Base-by-base conservation (phyloP, 257 asterid species). In the Solanum gandarillasii region DNA sequence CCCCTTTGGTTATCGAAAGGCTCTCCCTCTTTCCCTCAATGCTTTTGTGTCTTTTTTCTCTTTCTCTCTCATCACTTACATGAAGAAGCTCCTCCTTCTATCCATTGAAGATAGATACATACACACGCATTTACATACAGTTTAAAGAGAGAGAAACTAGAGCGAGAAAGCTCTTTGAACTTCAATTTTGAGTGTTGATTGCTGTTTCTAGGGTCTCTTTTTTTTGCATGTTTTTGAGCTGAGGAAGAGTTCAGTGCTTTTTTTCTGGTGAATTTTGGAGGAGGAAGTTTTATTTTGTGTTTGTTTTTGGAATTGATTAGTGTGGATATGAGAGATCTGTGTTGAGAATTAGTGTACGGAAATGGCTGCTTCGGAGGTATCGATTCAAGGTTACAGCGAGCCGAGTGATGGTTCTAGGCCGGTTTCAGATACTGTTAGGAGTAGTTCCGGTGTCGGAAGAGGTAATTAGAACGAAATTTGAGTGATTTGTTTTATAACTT, bases 301-400 rank as follows among this genome's bases (percentile, higher is more conserved):
- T 83, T 9, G 29, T 84, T 58, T 58, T 85, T 6, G 12, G 58
- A 75, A 79, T 48, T 31, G 25, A 13, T 38, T 43, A 62, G 85
- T 48, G 85, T 55, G 90, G 91, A 84, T 76, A 95, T 95, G 98
- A 85, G 93, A 93, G 98, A 94, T 94, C 98, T 95, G 97, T 84
- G 89, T 75, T 90, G 83, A 83, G 43, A 85, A 62, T 71, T 83
- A 46, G 7, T 73, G 25, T 73, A 71, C 31, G 16, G 83, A 89
- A 91, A 95, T 95, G 98, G 79, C 91, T 71, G 79, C 93, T 20
- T 84, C 97, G 20, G 98, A 95, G 88, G 92, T 90, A 20, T 92
- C 93, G 93, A 92, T 92, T 91, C 92, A 90, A 91, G 98, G 94
- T 5, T 94, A 81, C 88, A 87, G 81, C 74, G 96, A 92, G 87